Evolutionary conservation across 345 rosid species (phyloP), one percentile per base, ranked within the genome.

Genomic region (Aegle marmelos): DNA sequence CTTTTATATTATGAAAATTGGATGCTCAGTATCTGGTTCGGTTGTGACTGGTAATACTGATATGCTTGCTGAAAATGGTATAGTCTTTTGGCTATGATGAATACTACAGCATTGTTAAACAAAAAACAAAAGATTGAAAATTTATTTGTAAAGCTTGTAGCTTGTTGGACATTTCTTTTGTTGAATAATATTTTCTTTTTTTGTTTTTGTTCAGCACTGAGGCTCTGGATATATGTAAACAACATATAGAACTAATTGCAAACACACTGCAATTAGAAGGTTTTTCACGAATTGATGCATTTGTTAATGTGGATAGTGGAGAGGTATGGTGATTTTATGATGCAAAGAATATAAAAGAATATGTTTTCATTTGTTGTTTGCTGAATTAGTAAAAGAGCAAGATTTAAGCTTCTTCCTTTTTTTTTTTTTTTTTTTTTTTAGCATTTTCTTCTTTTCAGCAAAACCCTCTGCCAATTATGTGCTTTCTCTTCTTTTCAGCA

Each of bases 281-380:
- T 61, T 93, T 95, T 83, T 90, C 99, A 62, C 86, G 99, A 72
- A 89, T 95, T 11, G 99, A 93, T 80, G 97, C 98, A 81, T 95
- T 95, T 70, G 94, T 91, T 76, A 85, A 95, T 61, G 97, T 90
- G 72, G 98, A 95, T 65, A 89, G 73, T 64, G 98, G 99, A 85
- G 99, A 95, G 97, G 98, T 93, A 87, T 36, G 84, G 68, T 34
- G 21, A 54, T 72, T 48, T 24, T 39, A 56, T 45, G 59, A 68
- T 66, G 25, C 28, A 37, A 65, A 19, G 28, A 9, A 60, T 10
- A 1, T 37, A 22, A 37, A 65, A 19, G 28, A 9, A 60, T 10
- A 1, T 37, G 25, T 25, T 36, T 9, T 39, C 50, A 14, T 75
- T 21, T 56, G n/a, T 41, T 31, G 66, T 27, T 60, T 70, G 22